Evolutionary conservation across 2,329 filamentous ascomycete species (phyloP), one percentile per base, ranked within the genome.

Genomic region (Rutstroemia sp.): DNA sequence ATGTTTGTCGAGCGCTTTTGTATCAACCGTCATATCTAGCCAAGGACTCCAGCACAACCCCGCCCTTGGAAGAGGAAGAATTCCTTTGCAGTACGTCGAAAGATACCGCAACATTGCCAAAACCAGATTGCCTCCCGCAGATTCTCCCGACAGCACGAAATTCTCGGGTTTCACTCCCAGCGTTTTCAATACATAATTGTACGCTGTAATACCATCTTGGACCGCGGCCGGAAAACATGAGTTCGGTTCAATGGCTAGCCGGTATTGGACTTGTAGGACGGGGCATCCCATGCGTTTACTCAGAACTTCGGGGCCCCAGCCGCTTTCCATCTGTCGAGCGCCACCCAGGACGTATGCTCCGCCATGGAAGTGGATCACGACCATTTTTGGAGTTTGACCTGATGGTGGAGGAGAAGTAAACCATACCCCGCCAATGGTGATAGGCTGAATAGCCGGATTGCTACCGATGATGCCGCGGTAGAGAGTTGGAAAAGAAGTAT

Each of bases 171-270:
- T 17, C 19, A 48, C n/a, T 2, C 44, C 34, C n/a, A 48, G 34
- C 14, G 10, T 19, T 9, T 19, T 39, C 4, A 30, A 16, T 17
- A 51, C 38, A 48, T 54, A 41, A 8, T 14, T 7, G 34, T 39
- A 41, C 16, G 44, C 44, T 17, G 76, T 73, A 46, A 80, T 59
- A 4, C 67, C 68, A 62, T 80, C 78, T 63, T 79, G 77, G 3
- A 78, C 63, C 8, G 74, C 73, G 0, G 76, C 77, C 1, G 77
- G 77, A 65, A 79, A 80, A 0, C 71, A 72, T 25, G 72, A 72
- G 9, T 61, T 63, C 0, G 73, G 71, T 41, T 75, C 71, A 0
- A 70, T 71, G 2, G 73, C 69, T 10, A 80, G 70, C 0, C 78
- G 73, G 66, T 80, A 80, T 57, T 77, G 74, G 2, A 73, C 73